A percentile compares a stretch with the other conserved stretches of the same genome.
Evolutionary conservation across 2,329 filamentous ascomycete genomes (phyloP).

Genomic region (Ceratocystiopsis sp.): DNA sequence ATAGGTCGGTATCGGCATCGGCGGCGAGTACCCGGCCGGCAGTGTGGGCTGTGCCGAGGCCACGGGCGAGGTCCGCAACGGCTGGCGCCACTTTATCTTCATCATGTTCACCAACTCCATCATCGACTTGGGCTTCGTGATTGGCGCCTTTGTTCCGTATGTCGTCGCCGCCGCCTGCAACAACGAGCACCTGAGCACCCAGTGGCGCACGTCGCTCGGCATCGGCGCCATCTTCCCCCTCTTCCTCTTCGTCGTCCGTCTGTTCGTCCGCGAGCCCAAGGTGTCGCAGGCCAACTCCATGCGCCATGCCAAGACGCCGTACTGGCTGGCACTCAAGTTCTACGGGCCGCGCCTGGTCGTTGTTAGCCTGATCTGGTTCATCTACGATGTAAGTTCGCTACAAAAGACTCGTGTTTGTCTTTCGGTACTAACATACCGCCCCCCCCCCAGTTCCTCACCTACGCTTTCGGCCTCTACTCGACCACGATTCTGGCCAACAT

Average conservation of each 20-base stretch:
- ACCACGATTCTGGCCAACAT: slow-evolving; percentile 54
- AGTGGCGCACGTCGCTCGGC: slow-evolving; percentile 70
- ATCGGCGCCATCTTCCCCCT: slow-evolving; percentile 65
- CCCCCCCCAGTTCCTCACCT: slow-evolving; percentile 47
- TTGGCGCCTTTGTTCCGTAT: slow-evolving; percentile 60
- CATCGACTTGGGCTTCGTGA: slow-evolving; percentile 50
- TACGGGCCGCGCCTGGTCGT: slow-evolving; percentile 58
- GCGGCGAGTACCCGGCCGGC: slow-evolving; percentile 66
- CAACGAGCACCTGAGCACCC: slow-evolving; percentile 48
- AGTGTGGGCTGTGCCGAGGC: slow-evolving; percentile 73
- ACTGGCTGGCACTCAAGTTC: slow-evolving; percentile 38
- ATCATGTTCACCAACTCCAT: slow-evolving; percentile 35
- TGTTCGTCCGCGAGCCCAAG: slow-evolving; percentile 62
- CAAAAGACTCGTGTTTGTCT: not conserved
- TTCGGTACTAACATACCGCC: not conserved
- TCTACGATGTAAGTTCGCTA: slow-evolving; percentile 44
- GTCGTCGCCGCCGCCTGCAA: slow-evolving; percentile 38
- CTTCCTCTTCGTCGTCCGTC: slow-evolving; percentile 50
- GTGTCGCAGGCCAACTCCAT: slow-evolving; percentile 58
- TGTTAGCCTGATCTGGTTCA: slow-evolving; percentile 67
- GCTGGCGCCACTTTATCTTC: slow-evolving; percentile 79
- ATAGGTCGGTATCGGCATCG: slow-evolving; percentile 55
- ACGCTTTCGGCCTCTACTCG: slow-evolving; percentile 76
- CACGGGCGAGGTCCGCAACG: slow-evolving; percentile 62
- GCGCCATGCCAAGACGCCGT: slow-evolving; percentile 40